phyloP scores from a whole-genome alignment of 1,284 basidiomycete species.

The Boletellus deceptivus region DNA sequence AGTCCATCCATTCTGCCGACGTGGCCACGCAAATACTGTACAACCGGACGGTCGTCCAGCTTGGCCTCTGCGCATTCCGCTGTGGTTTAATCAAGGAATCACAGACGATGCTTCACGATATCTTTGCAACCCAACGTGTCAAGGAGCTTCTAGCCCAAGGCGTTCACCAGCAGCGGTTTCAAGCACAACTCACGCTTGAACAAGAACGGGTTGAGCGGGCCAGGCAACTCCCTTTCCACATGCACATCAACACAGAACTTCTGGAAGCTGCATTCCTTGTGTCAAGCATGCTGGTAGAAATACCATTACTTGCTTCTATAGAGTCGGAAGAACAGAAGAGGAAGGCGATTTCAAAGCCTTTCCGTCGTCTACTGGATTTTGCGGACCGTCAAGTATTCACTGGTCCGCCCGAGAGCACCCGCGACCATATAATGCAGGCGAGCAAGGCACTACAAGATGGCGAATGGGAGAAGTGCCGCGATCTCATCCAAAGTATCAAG shows the following conservation, averaged over 20 bases:
- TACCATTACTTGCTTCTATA: conserved; percentile 92
- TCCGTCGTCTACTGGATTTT: conserved; percentile 94
- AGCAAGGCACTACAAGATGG: conserved; percentile 95
- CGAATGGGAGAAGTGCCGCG: conserved; percentile 94
- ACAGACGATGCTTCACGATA: conserved; percentile 91
- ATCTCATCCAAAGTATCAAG: conserved; percentile 94
- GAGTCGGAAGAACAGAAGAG: conserved; percentile 92
- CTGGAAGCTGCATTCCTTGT: conserved; percentile 97
- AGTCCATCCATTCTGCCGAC: conserved; percentile 93
- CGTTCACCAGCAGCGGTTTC: conserved; percentile 90
- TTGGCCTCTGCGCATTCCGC: conserved; percentile 96
- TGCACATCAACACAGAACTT: conserved; percentile 99
- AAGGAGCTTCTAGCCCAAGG: conserved; percentile 98
- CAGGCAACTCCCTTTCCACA: conserved; percentile 97
- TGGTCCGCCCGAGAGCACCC: conserved; percentile 96
- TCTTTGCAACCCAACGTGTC: conserved; percentile 93
- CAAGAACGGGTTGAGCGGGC: conserved; percentile 97
- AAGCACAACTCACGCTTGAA: conserved; percentile 78
- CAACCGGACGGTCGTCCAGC: conserved; percentile 96
- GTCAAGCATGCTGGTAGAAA: conserved; percentile 98
- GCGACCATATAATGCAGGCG: conserved; percentile 99
- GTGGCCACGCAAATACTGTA: conserved; percentile 98
- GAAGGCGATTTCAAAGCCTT: conserved; percentile 91
- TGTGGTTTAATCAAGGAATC: conserved; percentile 93
- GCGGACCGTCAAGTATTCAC: conserved; percentile 98